Percentiles rank a stretch among this genome's conserved stretches.
phyloP scores from a whole-genome alignment of 2,329 filamentous ascomycete species.

The Apiospora koreana region DNA sequence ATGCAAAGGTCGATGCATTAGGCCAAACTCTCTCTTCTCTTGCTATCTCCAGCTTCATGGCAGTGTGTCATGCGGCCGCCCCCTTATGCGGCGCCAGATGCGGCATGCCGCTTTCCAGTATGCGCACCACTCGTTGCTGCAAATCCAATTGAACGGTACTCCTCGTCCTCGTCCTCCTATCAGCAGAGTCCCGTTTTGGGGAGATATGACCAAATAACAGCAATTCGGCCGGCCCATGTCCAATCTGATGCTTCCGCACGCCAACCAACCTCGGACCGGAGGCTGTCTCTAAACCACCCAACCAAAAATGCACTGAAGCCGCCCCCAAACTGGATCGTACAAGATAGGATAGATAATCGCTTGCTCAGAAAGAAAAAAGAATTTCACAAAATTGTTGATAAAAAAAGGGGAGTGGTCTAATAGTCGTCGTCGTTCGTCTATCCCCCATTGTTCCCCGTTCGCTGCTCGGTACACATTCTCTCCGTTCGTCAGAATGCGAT shows the following conservation, averaged over 20 bases:
- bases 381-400: not conserved
- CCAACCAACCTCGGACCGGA: not conserved
- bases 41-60: not conserved
- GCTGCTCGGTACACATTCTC: not conserved
- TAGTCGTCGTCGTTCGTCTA: not conserved
- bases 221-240: not conserved
- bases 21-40: not conserved
- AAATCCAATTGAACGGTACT: not conserved
- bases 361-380: slow-evolving; percentile 1
- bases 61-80: not conserved
- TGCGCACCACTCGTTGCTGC: not conserved
- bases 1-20: not conserved
- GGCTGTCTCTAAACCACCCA: not conserved
- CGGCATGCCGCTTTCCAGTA: not conserved
- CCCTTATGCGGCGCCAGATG: not conserved
- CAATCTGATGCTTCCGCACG: not conserved
- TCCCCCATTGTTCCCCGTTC: not conserved
- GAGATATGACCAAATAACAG: not conserved
- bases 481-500: not conserved
- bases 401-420: not conserved
- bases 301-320: not conserved
- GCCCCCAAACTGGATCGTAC: not conserved
- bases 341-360: slow-evolving; percentile 3
- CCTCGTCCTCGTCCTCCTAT: not conserved
- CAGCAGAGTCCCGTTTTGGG: not conserved